Conservation (phyloP, 2,329 filamentous ascomycete species). For the Zasmidium angulare region DNA sequence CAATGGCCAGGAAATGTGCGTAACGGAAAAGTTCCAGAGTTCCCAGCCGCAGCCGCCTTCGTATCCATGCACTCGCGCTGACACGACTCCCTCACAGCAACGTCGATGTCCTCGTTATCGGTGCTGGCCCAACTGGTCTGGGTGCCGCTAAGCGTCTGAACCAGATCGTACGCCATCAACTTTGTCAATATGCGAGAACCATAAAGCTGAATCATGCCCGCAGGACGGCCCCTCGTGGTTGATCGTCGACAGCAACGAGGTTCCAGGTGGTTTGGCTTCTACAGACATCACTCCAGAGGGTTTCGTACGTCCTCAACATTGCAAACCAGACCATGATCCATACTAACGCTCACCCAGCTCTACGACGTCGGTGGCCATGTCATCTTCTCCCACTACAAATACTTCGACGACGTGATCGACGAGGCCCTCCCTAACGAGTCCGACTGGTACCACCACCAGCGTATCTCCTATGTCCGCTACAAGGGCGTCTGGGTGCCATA, state of each 20-base stretch:
- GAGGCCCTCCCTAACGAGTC: constrained; percentile 91
- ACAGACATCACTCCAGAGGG: constrained; percentile 94
- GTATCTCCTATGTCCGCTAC: constrained; percentile 98
- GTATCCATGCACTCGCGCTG: constrained; percentile 1
- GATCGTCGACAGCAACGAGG: constrained; percentile 89
- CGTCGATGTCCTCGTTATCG: constrained; percentile 96
- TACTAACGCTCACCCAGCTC: constrained; percentile 57
- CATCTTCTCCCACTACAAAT: constrained; percentile 99
- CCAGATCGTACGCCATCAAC: constrained; percentile 72
- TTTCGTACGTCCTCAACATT: constrained; percentile 71
- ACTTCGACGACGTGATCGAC: constrained; percentile 98
- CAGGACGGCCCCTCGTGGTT: constrained; percentile 93
- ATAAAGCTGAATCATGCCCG: constrained; percentile 9
- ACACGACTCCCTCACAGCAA: constrained; percentile 57
- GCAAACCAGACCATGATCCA: not conserved
- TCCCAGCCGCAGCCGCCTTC: not conserved
- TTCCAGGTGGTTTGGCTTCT: constrained; percentile 90
- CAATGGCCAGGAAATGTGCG: constrained; percentile 36
- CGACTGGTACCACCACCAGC: constrained; percentile 97
- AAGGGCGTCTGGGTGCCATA: constrained; percentile 96
- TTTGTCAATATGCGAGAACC: not conserved
- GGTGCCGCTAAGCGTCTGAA: constrained; percentile 97
- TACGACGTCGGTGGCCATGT: constrained; percentile 98
- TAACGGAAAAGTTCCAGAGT: not conserved
- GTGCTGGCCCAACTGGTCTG: constrained; percentile 93